Evolutionary conservation across 2,329 filamentous ascomycete genomes (phyloP).

Genomic region (Scedosporium dehoogii): DNA sequence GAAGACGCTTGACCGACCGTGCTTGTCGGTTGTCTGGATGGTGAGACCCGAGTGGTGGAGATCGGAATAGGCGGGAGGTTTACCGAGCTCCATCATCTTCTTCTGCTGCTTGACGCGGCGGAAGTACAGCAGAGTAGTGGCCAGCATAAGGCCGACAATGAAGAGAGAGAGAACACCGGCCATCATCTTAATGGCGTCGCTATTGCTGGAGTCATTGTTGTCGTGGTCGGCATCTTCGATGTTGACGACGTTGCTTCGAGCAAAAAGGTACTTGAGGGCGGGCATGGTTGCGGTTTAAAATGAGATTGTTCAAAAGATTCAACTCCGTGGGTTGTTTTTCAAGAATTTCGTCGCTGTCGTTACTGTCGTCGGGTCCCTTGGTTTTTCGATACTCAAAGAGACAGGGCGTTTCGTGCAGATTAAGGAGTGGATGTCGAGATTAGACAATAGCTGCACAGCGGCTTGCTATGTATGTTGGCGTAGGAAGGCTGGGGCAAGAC

Average conservation of each 20-base stretch:
- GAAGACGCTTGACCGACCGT: constrained; percentile 58
- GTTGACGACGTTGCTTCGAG: constrained; percentile 6
- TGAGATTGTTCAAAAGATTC: not conserved
- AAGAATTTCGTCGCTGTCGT: constrained; percentile 1
- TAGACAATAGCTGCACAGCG: not conserved
- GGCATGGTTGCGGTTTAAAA: constrained; percentile 8
- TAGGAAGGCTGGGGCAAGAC: constrained; percentile 2
- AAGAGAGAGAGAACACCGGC: constrained; percentile 71
- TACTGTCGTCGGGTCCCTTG: not conserved
- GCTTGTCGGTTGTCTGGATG: constrained; percentile 42
- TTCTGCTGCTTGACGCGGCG: constrained; percentile 51
- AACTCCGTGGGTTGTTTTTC: not conserved
- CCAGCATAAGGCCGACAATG: constrained; percentile 59
- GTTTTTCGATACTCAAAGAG: not conserved
- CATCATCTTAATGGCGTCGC: constrained; percentile 46
- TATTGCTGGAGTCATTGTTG: constrained; percentile 51
- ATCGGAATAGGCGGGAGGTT: constrained; percentile 63
- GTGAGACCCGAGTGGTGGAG: constrained; percentile 43
- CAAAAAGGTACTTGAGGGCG: constrained; percentile 8
- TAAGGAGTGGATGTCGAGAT: constrained; percentile 4
- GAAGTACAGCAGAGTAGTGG: constrained; percentile 61
- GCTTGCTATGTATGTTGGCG: constrained; percentile 1
- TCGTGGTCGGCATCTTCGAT: constrained; percentile 37
- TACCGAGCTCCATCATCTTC: constrained; percentile 32
- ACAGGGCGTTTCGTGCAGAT: not conserved